Conservation (phyloP, 345 rosid genomes). For the Syzygium aromaticum region DNA sequence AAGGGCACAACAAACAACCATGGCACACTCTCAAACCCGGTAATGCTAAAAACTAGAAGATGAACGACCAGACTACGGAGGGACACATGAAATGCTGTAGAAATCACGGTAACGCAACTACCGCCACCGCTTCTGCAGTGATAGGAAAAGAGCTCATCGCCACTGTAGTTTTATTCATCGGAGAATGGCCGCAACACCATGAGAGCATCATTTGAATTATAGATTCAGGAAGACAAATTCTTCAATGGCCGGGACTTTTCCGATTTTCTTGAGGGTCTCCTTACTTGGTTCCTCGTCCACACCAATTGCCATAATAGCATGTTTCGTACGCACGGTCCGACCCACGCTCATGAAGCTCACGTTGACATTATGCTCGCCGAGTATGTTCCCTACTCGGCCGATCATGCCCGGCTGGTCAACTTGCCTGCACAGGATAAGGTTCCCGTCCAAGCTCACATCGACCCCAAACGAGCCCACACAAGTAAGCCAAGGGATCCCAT, state of each 20-base stretch:
- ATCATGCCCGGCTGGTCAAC: conserved; percentile 88
- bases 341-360: conserved; percentile 92
- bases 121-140: neutral
- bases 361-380: conserved; percentile 57
- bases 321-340: conserved; percentile 42
- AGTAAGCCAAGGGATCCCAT: conserved; percentile 55
- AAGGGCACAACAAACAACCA: neutral
- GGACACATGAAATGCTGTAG: neutral
- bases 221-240: conserved; percentile 76
- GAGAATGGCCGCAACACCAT: neutral
- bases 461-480: conserved; percentile 51
- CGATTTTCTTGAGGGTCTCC: conserved; percentile 46
- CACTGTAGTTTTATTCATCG: neutral
- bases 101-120: neutral
- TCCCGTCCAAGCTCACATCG: conserved; percentile 82
- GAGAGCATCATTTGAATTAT: neutral
- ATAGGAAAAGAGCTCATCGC: neutral
- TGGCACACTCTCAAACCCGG: neutral
- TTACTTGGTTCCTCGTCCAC: conserved; percentile 72
- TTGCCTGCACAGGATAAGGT: conserved; percentile 66
- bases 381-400: conserved; percentile 69
- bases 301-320: conserved; percentile 83
- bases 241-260: conserved; percentile 52
- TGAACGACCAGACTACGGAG: neutral
- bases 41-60: neutral